These are phyloP conservation scores for Salicornia ramosissima DNA, from an alignment of 148 eudicot genomes.

Conservation along the genomic window DNA sequence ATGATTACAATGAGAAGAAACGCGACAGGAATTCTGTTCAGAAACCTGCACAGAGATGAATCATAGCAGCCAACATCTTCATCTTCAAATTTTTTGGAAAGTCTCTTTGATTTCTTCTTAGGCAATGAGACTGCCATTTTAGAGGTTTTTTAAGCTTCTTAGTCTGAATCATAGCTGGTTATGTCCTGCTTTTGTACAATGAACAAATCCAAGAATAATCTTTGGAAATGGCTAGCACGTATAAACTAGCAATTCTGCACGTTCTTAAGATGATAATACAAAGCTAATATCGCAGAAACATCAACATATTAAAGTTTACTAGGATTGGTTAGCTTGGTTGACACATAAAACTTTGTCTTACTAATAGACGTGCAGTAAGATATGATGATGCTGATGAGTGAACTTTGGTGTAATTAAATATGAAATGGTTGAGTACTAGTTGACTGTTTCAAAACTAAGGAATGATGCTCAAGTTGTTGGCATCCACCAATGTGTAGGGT, in stretches of 20 bases:
- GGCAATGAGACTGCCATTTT: slow-evolving; percentile 36
- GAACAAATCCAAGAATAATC: neutral
- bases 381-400: neutral
- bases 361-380: neutral
- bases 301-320: neutral
- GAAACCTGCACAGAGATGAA: slow-evolving; percentile 24
- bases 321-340: neutral
- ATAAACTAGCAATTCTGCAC: slow-evolving; percentile 17
- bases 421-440: neutral
- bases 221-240: slow-evolving; percentile 6
- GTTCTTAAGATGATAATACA: slow-evolving; percentile 11
- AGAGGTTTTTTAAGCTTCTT: neutral
- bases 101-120: slow-evolving; percentile 35
- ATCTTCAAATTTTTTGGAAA: slow-evolving; percentile 19
- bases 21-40: slow-evolving; percentile 30
- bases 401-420: neutral
- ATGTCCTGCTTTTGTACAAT: slow-evolving; percentile 8
- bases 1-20: slow-evolving; percentile 44
- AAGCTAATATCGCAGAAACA: neutral
- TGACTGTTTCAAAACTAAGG: neutral
- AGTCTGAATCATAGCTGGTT: neutral
- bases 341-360: neutral
- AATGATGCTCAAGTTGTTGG: neutral
- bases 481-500: slow-evolving; percentile 2
- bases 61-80: slow-evolving; percentile 18